phyloP scores from a whole-genome alignment of 2,329 filamentous ascomycete genomes.

The Verticillium isaacii region DNA sequence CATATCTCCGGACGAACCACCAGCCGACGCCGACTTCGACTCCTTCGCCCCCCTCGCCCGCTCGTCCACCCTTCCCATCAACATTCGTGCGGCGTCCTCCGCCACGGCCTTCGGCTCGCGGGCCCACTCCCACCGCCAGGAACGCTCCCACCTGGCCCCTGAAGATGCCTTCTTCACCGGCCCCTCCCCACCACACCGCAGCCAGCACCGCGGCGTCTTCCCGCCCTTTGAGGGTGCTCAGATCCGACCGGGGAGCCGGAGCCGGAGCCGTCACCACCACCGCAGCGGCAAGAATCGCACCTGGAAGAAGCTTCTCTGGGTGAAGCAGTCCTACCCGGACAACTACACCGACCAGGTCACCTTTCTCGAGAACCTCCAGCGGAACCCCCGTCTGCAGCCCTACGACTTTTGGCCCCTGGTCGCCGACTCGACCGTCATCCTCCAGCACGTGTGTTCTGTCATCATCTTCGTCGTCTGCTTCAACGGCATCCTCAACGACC shows the following conservation, averaged over 20 bases:
- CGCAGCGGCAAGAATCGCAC: slow-evolving; percentile 60
- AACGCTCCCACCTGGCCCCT: slow-evolving; percentile 69
- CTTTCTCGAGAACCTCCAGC: slow-evolving; percentile 91
- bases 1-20: background rate
- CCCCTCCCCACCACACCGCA: slow-evolving; percentile 54
- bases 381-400: slow-evolving; percentile 86
- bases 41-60: slow-evolving; percentile 25
- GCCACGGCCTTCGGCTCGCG: background rate
- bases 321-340: slow-evolving; percentile 96
- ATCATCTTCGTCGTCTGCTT: slow-evolving; percentile 94
- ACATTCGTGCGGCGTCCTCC: slow-evolving; percentile 19
- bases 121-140: slow-evolving; percentile 29
- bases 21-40: slow-evolving; percentile 8
- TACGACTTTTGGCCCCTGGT: slow-evolving; percentile 99
- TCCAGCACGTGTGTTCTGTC: slow-evolving; percentile 94
- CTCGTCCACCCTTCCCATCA: slow-evolving; percentile 33
- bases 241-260: slow-evolving; percentile 26
- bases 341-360: slow-evolving; percentile 98
- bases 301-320: slow-evolving; percentile 97
- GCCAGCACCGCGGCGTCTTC: slow-evolving; percentile 33
- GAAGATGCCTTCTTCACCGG: slow-evolving; percentile 79
- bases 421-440: slow-evolving; percentile 90
- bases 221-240: slow-evolving; percentile 11
- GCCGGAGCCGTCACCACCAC: slow-evolving; percentile 56
- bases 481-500: slow-evolving; percentile 79